These are phyloP conservation scores for Chytriomyces sp. DNA, from an alignment of 192 early-diverging fungal genomes.

Conservation along the genomic window DNA sequence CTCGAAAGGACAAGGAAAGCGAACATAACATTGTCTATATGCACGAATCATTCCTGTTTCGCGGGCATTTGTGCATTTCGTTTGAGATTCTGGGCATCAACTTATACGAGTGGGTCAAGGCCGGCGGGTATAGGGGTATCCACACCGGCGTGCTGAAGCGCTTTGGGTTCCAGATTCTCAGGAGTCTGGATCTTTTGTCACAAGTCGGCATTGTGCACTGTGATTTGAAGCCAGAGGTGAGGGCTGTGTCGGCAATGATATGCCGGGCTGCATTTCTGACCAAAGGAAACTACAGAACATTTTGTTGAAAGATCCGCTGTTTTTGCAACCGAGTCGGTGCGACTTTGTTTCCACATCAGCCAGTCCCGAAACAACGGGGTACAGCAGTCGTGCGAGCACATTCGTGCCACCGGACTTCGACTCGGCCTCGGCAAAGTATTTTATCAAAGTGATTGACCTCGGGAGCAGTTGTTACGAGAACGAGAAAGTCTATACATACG, in stretches of 20 bases:
- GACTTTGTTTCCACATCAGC: slow-evolving; percentile 29
- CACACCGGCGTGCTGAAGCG: slow-evolving; percentile 70
- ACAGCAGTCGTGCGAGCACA: slow-evolving; percentile 13
- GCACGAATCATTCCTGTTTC: slow-evolving; percentile 89
- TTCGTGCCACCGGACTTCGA: slow-evolving; percentile 50
- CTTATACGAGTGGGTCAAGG: slow-evolving; percentile 96
- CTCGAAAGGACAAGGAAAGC: slow-evolving; percentile 74
- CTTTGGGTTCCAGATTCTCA: slow-evolving; percentile 82
- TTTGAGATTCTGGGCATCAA: slow-evolving; percentile 94
- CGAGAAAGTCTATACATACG: slow-evolving; percentile 97
- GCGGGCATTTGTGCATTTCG: slow-evolving; percentile 93
- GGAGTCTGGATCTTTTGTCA: slow-evolving; percentile 74
- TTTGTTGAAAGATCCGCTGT: slow-evolving; percentile 69
- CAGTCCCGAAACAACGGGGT: background rate
- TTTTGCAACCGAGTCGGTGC: slow-evolving; percentile 31
- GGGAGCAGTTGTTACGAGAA: slow-evolving; percentile 91
- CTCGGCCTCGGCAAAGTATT: slow-evolving; percentile 34
- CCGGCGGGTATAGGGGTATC: slow-evolving; percentile 86
- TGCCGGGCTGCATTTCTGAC: background rate
- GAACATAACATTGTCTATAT: slow-evolving; percentile 83
- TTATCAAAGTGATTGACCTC: slow-evolving; percentile 98
- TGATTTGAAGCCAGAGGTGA: slow-evolving; percentile 95
- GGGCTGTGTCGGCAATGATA: background rate
- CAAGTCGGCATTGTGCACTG: slow-evolving; percentile 87
- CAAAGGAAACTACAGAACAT: slow-evolving; percentile 63